Base-by-base conservation (phyloP, 805 yeast species). In the Kuraishia hungarica region DNA sequence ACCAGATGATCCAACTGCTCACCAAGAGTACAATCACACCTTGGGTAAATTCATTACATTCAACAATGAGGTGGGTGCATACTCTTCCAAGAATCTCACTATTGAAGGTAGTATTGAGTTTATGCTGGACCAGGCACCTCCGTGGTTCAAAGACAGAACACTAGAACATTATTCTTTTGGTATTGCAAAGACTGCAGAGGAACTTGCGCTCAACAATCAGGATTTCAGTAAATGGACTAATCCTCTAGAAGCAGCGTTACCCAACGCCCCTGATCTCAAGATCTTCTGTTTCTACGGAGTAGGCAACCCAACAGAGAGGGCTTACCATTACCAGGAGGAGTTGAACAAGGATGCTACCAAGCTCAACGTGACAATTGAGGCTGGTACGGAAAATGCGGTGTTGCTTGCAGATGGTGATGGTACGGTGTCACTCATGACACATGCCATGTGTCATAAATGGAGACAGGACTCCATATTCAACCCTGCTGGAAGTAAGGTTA, bases 251-350 rank as follows among this genome's bases (percentile, higher is more conserved):
- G 97, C 84, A 0, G 82, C 93, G 2, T 77, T 94, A 49, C 99
- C 99, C 1, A 76, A 87, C 64, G 99, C 99, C 0, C 98, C 98
- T 2, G 89, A 89, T 65, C 74, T 94, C 86, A 87, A 89, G 60
- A 75, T 91, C 10, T 94, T 75, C 69, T 89, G 97, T 64, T 85
- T 94, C 64, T 94, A 94, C 64, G 99, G 99, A 4, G 90, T 91
- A n/a, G 96, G 97, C 7, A 93, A 91, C 60, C 96, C 96, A 22
- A 93, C 99, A 0, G 99, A 94, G 69, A 78, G 99, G 50, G 92
- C 96, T 0, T 94, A 94, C 70, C 81, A 84, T 39, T 94, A 94
- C 70, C 83, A 81, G 54, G 90, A 87, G 61, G 87, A 87, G 55
- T 74, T 72, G 6, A 81, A 82, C 57, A 79, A 81, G 55, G 70